Evolutionary conservation across 495 filamentous ascomycete species (phyloP), one percentile per base, ranked within the genome.

Genomic region (Podospora pseudopauciseta): DNA sequence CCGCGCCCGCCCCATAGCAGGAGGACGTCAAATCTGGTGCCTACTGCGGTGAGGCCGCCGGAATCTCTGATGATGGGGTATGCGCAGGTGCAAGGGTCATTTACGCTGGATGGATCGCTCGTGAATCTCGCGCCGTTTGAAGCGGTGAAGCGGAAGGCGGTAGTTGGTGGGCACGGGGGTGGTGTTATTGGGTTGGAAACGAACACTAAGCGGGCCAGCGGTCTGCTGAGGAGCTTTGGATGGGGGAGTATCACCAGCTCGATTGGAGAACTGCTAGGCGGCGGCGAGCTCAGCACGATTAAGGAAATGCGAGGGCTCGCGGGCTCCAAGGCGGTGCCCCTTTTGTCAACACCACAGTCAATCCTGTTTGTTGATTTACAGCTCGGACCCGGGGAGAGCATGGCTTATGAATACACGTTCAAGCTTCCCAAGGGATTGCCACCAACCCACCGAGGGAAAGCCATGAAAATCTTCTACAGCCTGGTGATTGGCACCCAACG

Each of bases 61-160:
- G 93, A 98, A 79, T 87, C 90, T 18, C 79, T 99, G 64, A 94
- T 99, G 88, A 98, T 99, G 95, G 95, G 94, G 11, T 99, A 96
- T 80, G 96, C 90, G 5, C 94, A 99, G 75, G 86, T 97, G n/a
- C 89, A 90, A 73, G 95, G 96, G 19, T 91, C 91, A 0, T 99
- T 98, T 70, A 92, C 89, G 0, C 79, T 98, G 6, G 95, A 99
- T 76, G 93, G 93, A 0, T 96, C 96, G 5, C 81, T 99, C 44
- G 86, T 98, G 65, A 93, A 97, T 70, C 89, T 95, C 53, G 89
- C 87, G 2, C 92, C 89, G 3, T 99, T 99, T 71, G 96, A 99
- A 75, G 92, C 96, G 66, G 92, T 97, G 30, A 99, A 98, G 76
- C 83, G 94, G 56, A 97, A 96, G 77, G 96, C 92, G 34, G 91